These are phyloP conservation scores for Amanita jacksonii DNA, from an alignment of 768 basidiomycete species.

Conservation along the genomic window DNA sequence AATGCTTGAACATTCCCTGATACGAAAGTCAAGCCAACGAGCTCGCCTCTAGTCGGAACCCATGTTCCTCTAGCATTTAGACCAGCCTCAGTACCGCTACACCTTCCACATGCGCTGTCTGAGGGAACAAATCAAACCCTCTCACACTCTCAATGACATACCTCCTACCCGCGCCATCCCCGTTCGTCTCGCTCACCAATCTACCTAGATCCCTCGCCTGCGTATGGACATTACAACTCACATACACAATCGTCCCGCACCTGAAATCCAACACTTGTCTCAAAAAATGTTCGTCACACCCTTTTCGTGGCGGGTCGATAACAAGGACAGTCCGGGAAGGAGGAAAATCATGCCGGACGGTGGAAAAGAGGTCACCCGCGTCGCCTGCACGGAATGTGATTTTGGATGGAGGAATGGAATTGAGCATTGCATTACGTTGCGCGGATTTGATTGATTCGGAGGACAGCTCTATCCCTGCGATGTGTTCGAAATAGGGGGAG, in stretches of 20 bases:
- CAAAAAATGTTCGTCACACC: conserved; percentile 76
- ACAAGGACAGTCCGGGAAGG: conserved; percentile 56
- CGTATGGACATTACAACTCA: conserved; percentile 93
- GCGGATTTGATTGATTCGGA: conserved; percentile 61
- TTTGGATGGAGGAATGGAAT: conserved; percentile 44
- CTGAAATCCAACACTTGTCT: conserved; percentile 67
- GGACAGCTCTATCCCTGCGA: conserved; percentile 86
- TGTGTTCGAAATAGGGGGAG: conserved; percentile 58
- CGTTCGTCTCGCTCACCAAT: conserved; percentile 41
- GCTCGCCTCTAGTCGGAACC: too few relatives aligned
- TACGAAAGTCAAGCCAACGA: too few relatives aligned
- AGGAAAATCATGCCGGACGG: conserved; percentile 54
- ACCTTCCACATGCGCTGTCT: conserved; percentile 90
- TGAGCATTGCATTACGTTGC: conserved; percentile 54
- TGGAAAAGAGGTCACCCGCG: conserved; percentile 76
- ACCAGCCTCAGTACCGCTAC: conserved; percentile 57
- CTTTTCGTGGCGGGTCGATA: conserved; percentile 92
- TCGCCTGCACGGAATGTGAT: conserved; percentile 73
- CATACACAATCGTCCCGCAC: conserved; percentile 69
- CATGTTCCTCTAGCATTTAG: too few relatives aligned
- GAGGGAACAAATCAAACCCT: conserved; percentile 93
- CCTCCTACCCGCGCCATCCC: conserved; percentile 27
- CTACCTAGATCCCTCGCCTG: conserved; percentile 82
- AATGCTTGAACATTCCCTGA: too few relatives aligned
- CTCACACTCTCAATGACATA: conserved; percentile 79